These are phyloP conservation scores for Bassia scoparia DNA, from an alignment of 148 eudicot genomes.

Conservation along the genomic window DNA sequence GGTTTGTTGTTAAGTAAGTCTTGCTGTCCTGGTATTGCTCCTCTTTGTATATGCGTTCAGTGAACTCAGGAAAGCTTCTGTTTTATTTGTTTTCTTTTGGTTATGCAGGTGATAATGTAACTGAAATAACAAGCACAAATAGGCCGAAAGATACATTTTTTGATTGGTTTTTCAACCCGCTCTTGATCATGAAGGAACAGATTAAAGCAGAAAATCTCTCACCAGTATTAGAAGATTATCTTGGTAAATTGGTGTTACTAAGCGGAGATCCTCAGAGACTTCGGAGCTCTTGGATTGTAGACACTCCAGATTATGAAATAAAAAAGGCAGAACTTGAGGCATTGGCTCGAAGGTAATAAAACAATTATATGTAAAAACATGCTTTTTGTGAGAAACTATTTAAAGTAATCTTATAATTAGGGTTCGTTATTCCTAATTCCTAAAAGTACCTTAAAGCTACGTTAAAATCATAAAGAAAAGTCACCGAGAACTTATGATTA, in stretches of 20 bases:
- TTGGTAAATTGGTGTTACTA: slow-evolving; percentile 59
- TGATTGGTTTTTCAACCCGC: slow-evolving; percentile 88
- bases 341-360: slow-evolving; percentile 73
- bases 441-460: too few species aligned
- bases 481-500: too few species aligned
- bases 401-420: too few species aligned
- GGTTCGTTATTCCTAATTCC: too few species aligned
- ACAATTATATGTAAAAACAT: too few species aligned
- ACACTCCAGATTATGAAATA: slow-evolving; percentile 54
- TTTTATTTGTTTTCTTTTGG: background rate
- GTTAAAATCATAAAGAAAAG: too few species aligned
- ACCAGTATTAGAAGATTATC: slow-evolving; percentile 57
- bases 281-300: slow-evolving; percentile 33
- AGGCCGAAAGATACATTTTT: slow-evolving; percentile 73
- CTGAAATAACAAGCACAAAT: slow-evolving; percentile 72
- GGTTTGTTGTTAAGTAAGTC: slow-evolving; percentile 76
- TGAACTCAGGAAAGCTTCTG: background rate
- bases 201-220: slow-evolving; percentile 78
- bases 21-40: background rate
- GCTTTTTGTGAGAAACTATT: too few species aligned
- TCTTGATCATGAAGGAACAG: slow-evolving; percentile 82
- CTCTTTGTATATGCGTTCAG: background rate
- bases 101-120: slow-evolving; percentile 58
- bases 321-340: slow-evolving; percentile 84
- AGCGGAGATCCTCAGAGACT: slow-evolving; percentile 52